Percentiles rank a stretch among this genome's conserved stretches.
These are phyloP conservation scores for Pythium apleroticum DNA, from an alignment of 352 stramenopile species.

Conservation along the genomic window DNA sequence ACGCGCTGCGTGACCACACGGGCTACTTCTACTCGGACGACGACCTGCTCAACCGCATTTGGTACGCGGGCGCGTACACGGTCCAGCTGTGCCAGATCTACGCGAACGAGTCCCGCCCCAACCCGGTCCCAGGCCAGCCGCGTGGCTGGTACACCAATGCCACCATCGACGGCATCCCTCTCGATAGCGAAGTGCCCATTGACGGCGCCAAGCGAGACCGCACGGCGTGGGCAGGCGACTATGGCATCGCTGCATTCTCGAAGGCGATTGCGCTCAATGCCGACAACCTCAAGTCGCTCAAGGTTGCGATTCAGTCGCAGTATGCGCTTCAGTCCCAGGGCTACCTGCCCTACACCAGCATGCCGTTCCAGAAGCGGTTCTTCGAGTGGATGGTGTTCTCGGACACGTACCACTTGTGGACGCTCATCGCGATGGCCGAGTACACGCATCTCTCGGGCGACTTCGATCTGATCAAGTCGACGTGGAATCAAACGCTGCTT, in stretches of 20 bases:
- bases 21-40: constrained; percentile 45
- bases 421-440: constrained; percentile 35
- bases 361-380: constrained; percentile 26
- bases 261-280: constrained; percentile 32
- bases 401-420: constrained; percentile 47
- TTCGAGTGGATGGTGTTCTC: constrained; percentile 28
- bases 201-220: constrained; percentile 41
- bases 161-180: constrained; percentile 28
- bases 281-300: constrained; percentile 35
- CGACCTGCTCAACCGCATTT: constrained; percentile 42
- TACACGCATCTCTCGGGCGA: constrained; percentile 32
- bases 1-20: constrained; percentile 39
- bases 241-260: constrained; percentile 26
- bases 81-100: constrained; percentile 37
- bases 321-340: constrained; percentile 35
- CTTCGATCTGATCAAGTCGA: constrained; percentile 15
- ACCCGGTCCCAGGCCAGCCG: constrained; percentile 26
- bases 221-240: constrained; percentile 40
- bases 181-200: constrained; percentile 33
- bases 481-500: constrained; percentile 31
- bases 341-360: constrained; percentile 34
- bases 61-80: constrained; percentile 41
- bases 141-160: constrained; percentile 40
- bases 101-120: constrained; percentile 35
- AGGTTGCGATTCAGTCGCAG: constrained; percentile 31